Evolutionary conservation across 1,139 yeast species (phyloP), one percentile per base, ranked within the genome.

Genomic region (Suhomyces panamericanus): DNA sequence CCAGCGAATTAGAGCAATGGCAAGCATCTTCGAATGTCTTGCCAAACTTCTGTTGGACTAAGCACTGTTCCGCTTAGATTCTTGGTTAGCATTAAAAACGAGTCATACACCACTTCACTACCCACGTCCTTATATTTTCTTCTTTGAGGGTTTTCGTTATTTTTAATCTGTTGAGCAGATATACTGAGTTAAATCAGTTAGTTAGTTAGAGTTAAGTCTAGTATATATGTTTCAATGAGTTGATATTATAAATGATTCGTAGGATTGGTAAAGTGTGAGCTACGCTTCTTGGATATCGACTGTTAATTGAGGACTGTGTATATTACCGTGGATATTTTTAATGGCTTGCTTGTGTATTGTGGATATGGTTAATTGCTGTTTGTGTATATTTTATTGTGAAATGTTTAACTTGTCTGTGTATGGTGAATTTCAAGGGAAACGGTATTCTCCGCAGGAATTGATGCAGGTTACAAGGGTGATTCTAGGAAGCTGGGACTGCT

Each of bases 11-110:
- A 40, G 51, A 50, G 37, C 52, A 51, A 31, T 48, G 62, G 49
- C 50, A 50, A 41, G 51, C 55, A 16, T 46, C 53, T 36, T 38
- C 55, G 35, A 56, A 53, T 41, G 51, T 59, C 38, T 63, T 63
- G 49, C 66, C 67, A 48, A 63, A 62, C 60, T 62, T 58, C 60
- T 63, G 67, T 52, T 63, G 67, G 67, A 45, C 53, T 10, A 38
- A 42, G 38, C 48, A 42, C 28, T 44, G 47, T 20, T 39, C 46
- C 35, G 39, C 40, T 27, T 39, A 33, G 39, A 28, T 32, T 20
- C 24, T n/a, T 28, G 34, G 39, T 32, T 32, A 36, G 31, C 31
- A 27, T 35, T 28, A 11, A 35, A 35, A 35, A 26, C 14, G 27
- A 26, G 20, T 11, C 32, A 30, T 14, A 4, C 17, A 9, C 6